Evolutionary conservation across 805 yeast species (phyloP).

Genomic region (Starmera pachycereana): DNA sequence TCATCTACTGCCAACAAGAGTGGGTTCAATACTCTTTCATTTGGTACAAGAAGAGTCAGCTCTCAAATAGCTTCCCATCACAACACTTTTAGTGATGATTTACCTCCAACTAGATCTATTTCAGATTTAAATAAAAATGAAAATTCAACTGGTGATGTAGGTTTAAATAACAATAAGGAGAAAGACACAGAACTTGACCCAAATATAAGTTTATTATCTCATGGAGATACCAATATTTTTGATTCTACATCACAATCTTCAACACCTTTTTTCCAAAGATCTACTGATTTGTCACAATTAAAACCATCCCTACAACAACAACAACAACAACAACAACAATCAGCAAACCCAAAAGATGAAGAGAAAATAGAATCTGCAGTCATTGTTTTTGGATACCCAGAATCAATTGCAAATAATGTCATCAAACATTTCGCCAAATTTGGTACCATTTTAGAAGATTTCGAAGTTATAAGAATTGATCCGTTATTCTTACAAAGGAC

Average conservation of each 20-base stretch:
- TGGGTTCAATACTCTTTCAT: conserved; percentile 27
- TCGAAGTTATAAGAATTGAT: conserved; percentile 31
- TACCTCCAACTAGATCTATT: conserved; percentile 31
- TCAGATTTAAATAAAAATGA: conserved; percentile 32
- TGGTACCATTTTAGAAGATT: conserved; percentile 73
- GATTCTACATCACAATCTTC: background rate
- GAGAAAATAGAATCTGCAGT: conserved; percentile 47
- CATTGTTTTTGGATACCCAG: conserved; percentile 83
- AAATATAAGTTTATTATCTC: too few species aligned
- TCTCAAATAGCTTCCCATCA: conserved; percentile 14
- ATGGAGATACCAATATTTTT: too few species aligned
- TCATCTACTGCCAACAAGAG: too few species aligned
- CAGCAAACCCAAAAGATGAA: conserved; percentile 1
- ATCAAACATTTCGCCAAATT: conserved; percentile 67
- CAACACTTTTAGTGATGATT: conserved; percentile 26
- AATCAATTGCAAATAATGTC: conserved; percentile 54
- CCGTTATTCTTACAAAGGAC: conserved; percentile 14
- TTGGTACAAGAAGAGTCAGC: conserved; percentile 25
- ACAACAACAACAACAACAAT: background rate
- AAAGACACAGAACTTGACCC: conserved; percentile 1
- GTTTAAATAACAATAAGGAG: conserved; percentile 8
- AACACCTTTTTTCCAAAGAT: background rate
- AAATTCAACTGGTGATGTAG: conserved; percentile 12
- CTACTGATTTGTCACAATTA: background rate
- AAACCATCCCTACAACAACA: background rate